These are phyloP conservation scores for Trichocladium uniseriatum DNA, from an alignment of 495 filamentous ascomycete genomes.

Conservation along the genomic window DNA sequence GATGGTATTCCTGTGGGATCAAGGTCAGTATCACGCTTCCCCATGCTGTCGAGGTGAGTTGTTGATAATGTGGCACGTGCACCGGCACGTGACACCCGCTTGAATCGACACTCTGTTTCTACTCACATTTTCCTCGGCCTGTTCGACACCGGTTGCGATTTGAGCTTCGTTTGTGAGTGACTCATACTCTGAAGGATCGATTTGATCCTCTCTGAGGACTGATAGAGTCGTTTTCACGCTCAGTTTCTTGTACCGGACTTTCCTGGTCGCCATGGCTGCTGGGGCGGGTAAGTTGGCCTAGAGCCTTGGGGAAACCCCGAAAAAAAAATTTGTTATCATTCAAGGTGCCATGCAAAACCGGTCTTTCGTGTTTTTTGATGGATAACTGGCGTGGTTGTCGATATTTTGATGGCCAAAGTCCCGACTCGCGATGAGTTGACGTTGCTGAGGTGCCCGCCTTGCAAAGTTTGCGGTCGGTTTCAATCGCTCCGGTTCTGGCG, in stretches of 20 bases:
- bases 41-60: constrained; percentile 17
- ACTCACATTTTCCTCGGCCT: constrained; percentile 93
- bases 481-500: constrained; percentile 17
- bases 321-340: constrained; percentile 37
- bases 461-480: constrained; percentile 39
- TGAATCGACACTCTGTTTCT: constrained; percentile 32
- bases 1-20: constrained; percentile 79
- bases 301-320: constrained; percentile 40
- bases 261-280: constrained; percentile 57
- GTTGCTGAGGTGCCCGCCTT: constrained; percentile 46
- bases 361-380: constrained; percentile 49
- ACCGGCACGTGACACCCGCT: constrained; percentile 36
- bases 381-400: constrained; percentile 38
- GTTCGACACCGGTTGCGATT: constrained; percentile 95
- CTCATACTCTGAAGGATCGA: constrained; percentile 63
- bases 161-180: constrained; percentile 47
- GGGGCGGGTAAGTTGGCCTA: constrained; percentile 31
- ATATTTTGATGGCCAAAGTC: constrained; percentile 52
- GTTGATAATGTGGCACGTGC: constrained; percentile 43
- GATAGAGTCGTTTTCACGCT: constrained; percentile 76
- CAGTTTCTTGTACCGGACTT: constrained; percentile 84
- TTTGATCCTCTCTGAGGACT: constrained; percentile 79
- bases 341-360: constrained; percentile 46
- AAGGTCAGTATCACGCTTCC: constrained; percentile 21
- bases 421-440: constrained; percentile 54